phyloP scores from a whole-genome alignment of 345 rosid species.

The Lepidium sativum region DNA sequence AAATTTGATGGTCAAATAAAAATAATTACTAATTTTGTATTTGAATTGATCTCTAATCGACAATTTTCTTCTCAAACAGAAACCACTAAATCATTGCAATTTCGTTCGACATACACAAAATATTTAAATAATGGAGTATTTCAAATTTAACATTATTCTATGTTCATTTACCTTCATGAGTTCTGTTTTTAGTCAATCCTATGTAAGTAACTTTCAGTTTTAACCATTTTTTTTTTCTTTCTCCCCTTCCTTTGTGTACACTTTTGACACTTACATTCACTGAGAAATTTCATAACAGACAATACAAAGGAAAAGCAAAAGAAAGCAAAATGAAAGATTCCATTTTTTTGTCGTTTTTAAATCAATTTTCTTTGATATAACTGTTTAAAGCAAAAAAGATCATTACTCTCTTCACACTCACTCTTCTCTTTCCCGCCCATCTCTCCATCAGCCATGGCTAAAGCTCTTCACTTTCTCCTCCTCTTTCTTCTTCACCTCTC shows the following conservation, averaged over 20 bases:
- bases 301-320: neutral
- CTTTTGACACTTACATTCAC: neutral
- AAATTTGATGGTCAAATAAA: no score
- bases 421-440: slow-evolving; percentile 34
- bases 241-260: no score
- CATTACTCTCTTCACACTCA: slow-evolving; percentile 18
- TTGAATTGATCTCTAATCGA: no score
- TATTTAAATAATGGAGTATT: no score
- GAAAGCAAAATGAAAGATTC: slow-evolving; percentile 11
- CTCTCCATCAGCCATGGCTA: slow-evolving; percentile 28
- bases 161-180: neutral
- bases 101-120: no score
- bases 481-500: slow-evolving; percentile 5
- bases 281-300: neutral
- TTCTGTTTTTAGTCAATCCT: neutral
- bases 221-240: no score
- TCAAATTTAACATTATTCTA: neutral
- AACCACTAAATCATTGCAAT: no score
- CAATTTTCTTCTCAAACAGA: no score
- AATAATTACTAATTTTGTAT: no score
- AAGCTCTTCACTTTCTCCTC: neutral
- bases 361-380: neutral
- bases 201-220: neutral
- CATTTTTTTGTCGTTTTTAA: slow-evolving; percentile 10
- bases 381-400: slow-evolving; percentile 11